Percentiles rank a stretch among this genome's conserved stretches.
phyloP scores from a whole-genome alignment of 2,329 filamentous ascomycete species.

The Nakataea oryzae region DNA sequence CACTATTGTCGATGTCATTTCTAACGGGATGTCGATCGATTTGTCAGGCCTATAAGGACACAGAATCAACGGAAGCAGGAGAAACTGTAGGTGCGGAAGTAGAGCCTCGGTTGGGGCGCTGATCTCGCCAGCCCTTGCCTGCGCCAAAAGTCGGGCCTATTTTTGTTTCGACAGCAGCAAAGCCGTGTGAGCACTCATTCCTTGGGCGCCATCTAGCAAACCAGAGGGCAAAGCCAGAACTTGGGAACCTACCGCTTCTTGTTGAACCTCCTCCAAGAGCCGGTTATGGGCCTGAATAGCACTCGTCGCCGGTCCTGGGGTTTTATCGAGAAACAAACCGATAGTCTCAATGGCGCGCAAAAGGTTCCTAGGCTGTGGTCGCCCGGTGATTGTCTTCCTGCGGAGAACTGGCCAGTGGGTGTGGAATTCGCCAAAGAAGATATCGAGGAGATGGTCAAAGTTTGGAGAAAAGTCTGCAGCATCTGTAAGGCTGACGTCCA shows the following conservation, averaged over 20 bases:
- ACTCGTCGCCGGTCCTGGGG: neutral
- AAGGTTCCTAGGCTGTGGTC: neutral
- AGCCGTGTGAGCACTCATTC: neutral
- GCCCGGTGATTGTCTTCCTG: neutral
- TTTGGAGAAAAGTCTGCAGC: neutral
- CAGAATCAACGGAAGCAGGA: neutral
- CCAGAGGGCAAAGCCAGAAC: neutral
- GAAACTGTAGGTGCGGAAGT: neutral
- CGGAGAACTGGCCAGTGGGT: neutral
- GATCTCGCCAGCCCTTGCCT: neutral
- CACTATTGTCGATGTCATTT: neutral
- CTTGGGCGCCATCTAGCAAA: neutral
- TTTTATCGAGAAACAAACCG: neutral
- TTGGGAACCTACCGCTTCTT: neutral
- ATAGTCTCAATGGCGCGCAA: neutral
- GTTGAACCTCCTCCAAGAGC: neutral
- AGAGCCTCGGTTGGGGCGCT: neutral
- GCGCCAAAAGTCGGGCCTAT: neutral
- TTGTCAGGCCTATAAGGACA: neutral
- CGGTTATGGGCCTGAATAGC: neutral
- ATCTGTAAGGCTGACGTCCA: neutral
- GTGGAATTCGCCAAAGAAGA: conserved; percentile 1
- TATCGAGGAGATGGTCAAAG: neutral
- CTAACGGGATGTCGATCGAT: neutral
- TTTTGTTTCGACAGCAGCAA: too few species aligned